Evolutionary conservation across 352 stramenopile species (phyloP).

Genomic region (Pseudoperonospora humuli): DNA sequence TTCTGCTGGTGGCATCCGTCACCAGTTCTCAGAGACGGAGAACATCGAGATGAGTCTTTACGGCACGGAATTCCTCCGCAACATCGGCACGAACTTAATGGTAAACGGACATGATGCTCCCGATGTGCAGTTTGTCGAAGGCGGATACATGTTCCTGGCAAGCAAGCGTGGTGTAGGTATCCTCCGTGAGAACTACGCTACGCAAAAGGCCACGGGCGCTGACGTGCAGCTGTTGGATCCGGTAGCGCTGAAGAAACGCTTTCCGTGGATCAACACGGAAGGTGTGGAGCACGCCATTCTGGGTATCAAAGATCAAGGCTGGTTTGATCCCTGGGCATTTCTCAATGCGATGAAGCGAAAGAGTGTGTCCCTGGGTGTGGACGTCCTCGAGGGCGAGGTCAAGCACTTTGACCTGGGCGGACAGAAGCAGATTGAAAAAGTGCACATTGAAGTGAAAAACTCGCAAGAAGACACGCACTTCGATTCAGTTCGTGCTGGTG

Average conservation of each 20-base stretch:
- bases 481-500: slow-evolving; percentile 31
- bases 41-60: slow-evolving; percentile 83
- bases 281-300: slow-evolving; percentile 52
- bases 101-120: slow-evolving; percentile 48
- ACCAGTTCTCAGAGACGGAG: slow-evolving; percentile 70
- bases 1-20: slow-evolving; percentile 66
- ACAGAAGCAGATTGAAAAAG: slow-evolving; percentile 49
- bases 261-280: slow-evolving; percentile 70
- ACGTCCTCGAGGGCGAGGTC: slow-evolving; percentile 65
- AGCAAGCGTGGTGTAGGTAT: slow-evolving; percentile 50
- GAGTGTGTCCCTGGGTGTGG: slow-evolving; percentile 56
- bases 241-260: slow-evolving; percentile 45
- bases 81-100: slow-evolving; percentile 39
- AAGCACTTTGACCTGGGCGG: slow-evolving; percentile 50
- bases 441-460: slow-evolving; percentile 39
- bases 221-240: slow-evolving; percentile 48
- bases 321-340: slow-evolving; percentile 83
- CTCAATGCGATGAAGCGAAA: slow-evolving; percentile 70
- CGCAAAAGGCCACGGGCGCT: slow-evolving; percentile 32
- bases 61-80: slow-evolving; percentile 58
- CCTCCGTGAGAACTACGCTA: slow-evolving; percentile 51
- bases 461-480: slow-evolving; percentile 13
- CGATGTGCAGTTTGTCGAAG: slow-evolving; percentile 73
- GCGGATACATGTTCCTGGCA: slow-evolving; percentile 76
- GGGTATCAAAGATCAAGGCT: slow-evolving; percentile 65